Conservation (phyloP, 148 eudicot genomes). For the Spergularia marina region DNA sequence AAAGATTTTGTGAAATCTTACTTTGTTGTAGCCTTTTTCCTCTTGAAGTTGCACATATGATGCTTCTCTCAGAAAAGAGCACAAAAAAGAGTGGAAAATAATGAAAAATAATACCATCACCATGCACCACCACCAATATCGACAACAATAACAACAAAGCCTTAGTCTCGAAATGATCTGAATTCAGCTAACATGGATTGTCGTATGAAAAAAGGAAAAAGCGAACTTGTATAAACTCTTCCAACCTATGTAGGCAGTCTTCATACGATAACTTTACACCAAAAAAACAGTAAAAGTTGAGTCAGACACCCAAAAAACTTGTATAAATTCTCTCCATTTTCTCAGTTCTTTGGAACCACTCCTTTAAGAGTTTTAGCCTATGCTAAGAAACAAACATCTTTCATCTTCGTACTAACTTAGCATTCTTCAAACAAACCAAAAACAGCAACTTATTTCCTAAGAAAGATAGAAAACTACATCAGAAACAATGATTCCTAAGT, state of each 20-base stretch:
- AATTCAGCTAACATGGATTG: no score
- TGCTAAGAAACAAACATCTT: conserved; percentile 16
- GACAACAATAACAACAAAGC: no score
- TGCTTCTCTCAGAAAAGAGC: conserved; percentile 22
- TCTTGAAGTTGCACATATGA: conserved; percentile 35
- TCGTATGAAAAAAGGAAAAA: no score
- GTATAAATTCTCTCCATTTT: conserved; percentile 44
- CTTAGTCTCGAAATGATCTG: no score
- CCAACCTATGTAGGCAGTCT: conserved; percentile 45
- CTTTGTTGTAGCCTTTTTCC: conserved; percentile 33
- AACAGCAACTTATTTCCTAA: background rate
- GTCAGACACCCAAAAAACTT: conserved; percentile 29
- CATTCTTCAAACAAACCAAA: conserved; percentile 17
- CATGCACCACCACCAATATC: no score
- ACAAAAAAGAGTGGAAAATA: conserved; percentile 16
- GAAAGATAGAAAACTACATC: background rate
- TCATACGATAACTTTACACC: conserved; percentile 50
- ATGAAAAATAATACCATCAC: no score
- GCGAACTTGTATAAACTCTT: conserved; percentile 23
- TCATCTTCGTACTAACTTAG: conserved; percentile 1
- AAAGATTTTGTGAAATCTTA: conserved; percentile 49
- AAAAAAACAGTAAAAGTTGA: conserved; percentile 38
- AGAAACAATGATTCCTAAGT: conserved; percentile 30
- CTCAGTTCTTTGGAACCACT: conserved; percentile 31
- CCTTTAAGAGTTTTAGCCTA: conserved; percentile 15